phyloP scores from a whole-genome alignment of 306 rosid genomes.

The Cicer cuneatum region DNA sequence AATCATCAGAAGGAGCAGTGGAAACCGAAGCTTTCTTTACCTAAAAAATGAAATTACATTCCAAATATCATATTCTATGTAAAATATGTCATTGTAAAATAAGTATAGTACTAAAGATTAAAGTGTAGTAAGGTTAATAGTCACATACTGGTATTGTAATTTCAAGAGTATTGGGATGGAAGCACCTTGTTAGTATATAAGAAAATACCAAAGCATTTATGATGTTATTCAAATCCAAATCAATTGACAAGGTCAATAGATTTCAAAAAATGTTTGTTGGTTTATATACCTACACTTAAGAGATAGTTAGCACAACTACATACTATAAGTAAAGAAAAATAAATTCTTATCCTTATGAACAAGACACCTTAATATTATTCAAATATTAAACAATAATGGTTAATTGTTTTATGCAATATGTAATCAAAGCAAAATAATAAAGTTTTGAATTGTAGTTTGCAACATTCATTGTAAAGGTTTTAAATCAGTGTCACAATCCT shows the following conservation, averaged over 20 bases:
- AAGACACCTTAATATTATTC: neutral
- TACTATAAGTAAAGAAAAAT: neutral
- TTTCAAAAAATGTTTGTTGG: neutral
- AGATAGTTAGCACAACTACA: too few species aligned
- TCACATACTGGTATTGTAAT: too few species aligned
- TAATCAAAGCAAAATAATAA: too few species aligned
- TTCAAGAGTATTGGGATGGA: neutral
- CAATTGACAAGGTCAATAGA: conserved; percentile 22
- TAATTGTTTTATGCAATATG: neutral
- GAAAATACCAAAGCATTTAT: neutral
- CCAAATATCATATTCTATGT: neutral
- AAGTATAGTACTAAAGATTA: neutral
- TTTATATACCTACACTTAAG: too few species aligned
- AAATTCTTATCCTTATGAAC: neutral
- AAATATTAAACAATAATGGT: too few species aligned
- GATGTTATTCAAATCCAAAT: conserved; percentile 37
- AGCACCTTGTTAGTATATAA: neutral
- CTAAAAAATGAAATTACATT: neutral
- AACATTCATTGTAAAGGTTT: too few species aligned
- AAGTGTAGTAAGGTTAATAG: too few species aligned
- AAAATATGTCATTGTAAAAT: too few species aligned
- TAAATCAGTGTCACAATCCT: too few species aligned
- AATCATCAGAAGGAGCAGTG: neutral
- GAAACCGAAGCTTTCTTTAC: neutral
- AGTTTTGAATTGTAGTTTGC: too few species aligned